Evolutionary conservation across 495 filamentous ascomycete genomes (phyloP).

Genomic region (Penicillium lagena): DNA sequence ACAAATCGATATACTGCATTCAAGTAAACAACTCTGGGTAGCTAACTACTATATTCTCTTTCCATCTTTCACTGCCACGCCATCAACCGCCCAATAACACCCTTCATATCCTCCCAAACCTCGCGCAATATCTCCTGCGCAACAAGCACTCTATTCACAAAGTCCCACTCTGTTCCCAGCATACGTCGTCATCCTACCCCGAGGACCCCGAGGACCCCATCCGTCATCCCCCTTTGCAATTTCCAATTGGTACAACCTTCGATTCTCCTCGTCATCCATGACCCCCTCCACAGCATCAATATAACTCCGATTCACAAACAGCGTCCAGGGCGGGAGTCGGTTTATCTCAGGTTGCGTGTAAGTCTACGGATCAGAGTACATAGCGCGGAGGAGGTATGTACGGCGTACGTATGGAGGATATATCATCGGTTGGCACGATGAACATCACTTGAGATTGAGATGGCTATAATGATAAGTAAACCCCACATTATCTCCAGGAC

Average conservation of each 20-base stretch:
- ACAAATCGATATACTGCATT: not conserved
- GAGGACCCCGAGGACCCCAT: conserved; percentile 44
- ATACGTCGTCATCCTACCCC: conserved; percentile 60
- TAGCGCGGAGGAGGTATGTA: not conserved
- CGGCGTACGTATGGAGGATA: no score
- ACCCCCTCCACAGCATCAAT: conserved; percentile 43
- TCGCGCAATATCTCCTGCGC: conserved; percentile 22
- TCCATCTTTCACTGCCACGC: not conserved
- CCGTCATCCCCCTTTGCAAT: conserved; percentile 42
- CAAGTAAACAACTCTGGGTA: not conserved
- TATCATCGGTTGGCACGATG: not conserved
- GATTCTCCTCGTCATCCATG: conserved; percentile 46
- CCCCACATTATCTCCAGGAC: no score
- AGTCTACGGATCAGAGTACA: not conserved
- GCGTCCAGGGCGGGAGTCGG: no score
- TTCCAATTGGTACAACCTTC: conserved; percentile 44
- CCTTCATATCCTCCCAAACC: conserved; percentile 9
- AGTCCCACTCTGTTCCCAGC: conserved; percentile 41
- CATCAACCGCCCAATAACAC: not conserved
- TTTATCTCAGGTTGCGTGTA: not conserved
- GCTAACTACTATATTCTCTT: not conserved
- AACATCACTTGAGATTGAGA: no score
- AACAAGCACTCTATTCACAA: conserved; percentile 15
- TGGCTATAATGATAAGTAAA: no score
- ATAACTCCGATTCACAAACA: conserved; percentile 54